A percentile compares a stretch with the other conserved stretches of the same genome.
These are phyloP conservation scores for Begonia peltatifolia DNA, from an alignment of 306 rosid species.

Conservation along the genomic window DNA sequence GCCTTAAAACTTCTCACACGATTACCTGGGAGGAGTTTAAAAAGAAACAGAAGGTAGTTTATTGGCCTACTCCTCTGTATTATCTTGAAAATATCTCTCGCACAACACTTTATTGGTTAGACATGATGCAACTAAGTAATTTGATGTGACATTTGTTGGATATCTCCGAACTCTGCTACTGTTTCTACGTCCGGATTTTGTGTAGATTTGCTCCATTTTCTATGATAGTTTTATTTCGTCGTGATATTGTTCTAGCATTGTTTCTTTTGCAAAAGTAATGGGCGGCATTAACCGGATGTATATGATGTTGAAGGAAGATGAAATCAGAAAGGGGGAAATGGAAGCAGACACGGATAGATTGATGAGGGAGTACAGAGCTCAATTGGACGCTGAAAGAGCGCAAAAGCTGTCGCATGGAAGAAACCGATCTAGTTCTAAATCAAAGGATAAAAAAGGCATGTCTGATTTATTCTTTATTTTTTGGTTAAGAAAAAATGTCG, in stretches of 20 bases:
- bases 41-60: slow-evolving; percentile 74
- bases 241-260: too few species aligned
- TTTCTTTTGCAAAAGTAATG: too few species aligned
- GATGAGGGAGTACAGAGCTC: slow-evolving; percentile 99
- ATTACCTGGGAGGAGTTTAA: slow-evolving; percentile 96
- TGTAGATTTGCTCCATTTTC: too few species aligned
- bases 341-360: slow-evolving; percentile 85
- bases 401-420: slow-evolving; percentile 84
- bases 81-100: too few species aligned
- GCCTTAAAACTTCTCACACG: slow-evolving; percentile 95
- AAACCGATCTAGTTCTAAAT: slow-evolving; percentile 61
- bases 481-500: too few species aligned
- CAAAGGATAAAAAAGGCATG: slow-evolving; percentile 61
- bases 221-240: too few species aligned
- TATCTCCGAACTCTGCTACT: too few species aligned
- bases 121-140: too few species aligned
- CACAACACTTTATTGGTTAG: too few species aligned
- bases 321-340: slow-evolving; percentile 75
- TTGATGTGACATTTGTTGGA: too few species aligned
- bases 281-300: neutral
- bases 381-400: slow-evolving; percentile 91
- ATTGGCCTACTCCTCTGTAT: neutral
- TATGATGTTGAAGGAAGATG: slow-evolving; percentile 61
- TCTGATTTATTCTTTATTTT: too few species aligned
- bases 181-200: too few species aligned